Base-by-base conservation (phyloP, 352 stramenopile genomes). In the Pythium coloratum region DNA sequence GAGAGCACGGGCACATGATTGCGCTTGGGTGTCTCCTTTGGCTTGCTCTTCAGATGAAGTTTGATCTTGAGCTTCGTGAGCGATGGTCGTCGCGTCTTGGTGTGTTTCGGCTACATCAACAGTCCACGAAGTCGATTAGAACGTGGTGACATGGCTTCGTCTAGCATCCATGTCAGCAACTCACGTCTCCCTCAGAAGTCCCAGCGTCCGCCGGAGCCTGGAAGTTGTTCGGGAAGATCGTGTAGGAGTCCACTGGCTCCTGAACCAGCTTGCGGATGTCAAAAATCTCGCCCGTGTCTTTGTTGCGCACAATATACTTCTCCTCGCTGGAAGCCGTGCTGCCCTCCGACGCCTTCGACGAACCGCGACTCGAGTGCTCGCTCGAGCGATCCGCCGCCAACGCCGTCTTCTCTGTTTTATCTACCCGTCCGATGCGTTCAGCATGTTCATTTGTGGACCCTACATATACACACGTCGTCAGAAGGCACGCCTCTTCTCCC, bases 281-380 rank as follows among this genome's bases (percentile, higher is more conserved):
- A 61, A 81, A 94, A 18, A 89, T 77, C 62, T 94, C 85, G 8
- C 85, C 85, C 8, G 85, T 94, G 75, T 94, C 85, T 53, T 91
- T 89, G 69, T 94, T 94, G 40, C 86, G 87, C 12, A 92, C 85
- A 33, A 89, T 80, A 50, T 81, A 94, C 50, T 91, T 90, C 55
- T 83, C 80, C 49, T 92, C 81, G 24, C 73, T 72, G 0, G 56
- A 55, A 10, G 36, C 63, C 9, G 44, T 13, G 60, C 26, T 59
- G 62, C 16, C 64, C 40, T 64, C 56, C 1, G 64, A 64, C 9
- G 51, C 47, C 9, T 56, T 70, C 2, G 57, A 64, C 9, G 64
- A 65, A 7, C 24, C 56, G 10, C 47, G 20, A 38, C 38, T 60
- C 18, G 64, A 70, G 38, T 49, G 71, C 61, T 13, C 55, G 64